A percentile compares a stretch with the other conserved stretches of the same genome.
phyloP scores from a whole-genome alignment of 2,329 filamentous ascomycete species.

The Neonectria faginata region DNA sequence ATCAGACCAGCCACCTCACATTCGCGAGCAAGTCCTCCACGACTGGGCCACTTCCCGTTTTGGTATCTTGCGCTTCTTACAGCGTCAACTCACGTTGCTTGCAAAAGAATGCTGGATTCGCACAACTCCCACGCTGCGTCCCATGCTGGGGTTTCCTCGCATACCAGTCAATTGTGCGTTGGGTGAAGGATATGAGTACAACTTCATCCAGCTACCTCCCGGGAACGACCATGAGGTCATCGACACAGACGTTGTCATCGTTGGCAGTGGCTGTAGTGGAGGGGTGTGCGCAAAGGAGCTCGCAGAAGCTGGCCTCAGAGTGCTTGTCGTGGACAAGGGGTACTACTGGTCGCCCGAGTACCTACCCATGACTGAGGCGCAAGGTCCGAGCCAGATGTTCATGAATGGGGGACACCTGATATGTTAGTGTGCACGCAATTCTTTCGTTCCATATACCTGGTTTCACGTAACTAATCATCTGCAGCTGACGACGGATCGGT shows the following conservation, averaged over 20 bases:
- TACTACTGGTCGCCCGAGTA: slow-evolving; percentile 75
- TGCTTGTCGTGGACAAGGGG: slow-evolving; percentile 80
- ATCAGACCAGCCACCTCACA: slow-evolving; percentile 6
- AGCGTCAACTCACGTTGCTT: slow-evolving; percentile 9
- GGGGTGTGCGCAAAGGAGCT: slow-evolving; percentile 80
- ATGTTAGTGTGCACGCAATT: slow-evolving; percentile 1
- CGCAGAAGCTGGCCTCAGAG: slow-evolving; percentile 74
- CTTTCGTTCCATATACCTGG: background rate
- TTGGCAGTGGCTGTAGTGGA: slow-evolving; percentile 84
- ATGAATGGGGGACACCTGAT: slow-evolving; percentile 17
- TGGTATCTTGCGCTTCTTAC: slow-evolving; percentile 1
- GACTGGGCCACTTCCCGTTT: slow-evolving; percentile 15
- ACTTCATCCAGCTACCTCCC: slow-evolving; percentile 65
- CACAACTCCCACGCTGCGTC: slow-evolving; percentile 13
- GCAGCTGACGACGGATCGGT: slow-evolving; percentile 61
- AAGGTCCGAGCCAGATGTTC: slow-evolving; percentile 17
- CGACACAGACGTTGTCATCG: slow-evolving; percentile 80
- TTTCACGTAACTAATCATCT: background rate
- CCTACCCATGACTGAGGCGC: slow-evolving; percentile 69
- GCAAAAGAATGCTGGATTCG: slow-evolving; percentile 17
- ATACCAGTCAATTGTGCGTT: slow-evolving; percentile 7
- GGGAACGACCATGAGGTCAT: slow-evolving; percentile 62
- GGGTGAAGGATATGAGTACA: slow-evolving; percentile 24
- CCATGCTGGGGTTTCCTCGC: slow-evolving; percentile 8
- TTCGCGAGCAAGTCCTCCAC: slow-evolving; percentile 11